Conservation (phyloP, 1,284 basidiomycete genomes). For the Afroboletus lepidellus region DNA sequence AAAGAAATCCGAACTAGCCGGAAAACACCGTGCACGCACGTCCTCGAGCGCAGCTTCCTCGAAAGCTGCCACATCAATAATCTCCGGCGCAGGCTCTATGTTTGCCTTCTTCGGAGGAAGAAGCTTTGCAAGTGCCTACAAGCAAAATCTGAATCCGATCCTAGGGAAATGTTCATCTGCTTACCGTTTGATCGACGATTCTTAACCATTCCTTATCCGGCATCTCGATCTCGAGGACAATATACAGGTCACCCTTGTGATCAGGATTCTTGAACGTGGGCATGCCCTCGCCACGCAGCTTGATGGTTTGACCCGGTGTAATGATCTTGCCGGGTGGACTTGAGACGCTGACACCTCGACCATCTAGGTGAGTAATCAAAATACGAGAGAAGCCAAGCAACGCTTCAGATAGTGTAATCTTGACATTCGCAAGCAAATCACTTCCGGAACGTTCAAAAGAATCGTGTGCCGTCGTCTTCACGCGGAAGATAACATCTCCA, state of each 20-base stretch:
- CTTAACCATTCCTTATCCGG: conserved; percentile 69
- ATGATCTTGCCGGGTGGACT: conserved; percentile 77
- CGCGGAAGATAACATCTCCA: conserved; percentile 86
- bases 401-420: conserved; percentile 89
- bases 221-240: conserved; percentile 85
- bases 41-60: conserved; percentile 76
- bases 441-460: conserved; percentile 81
- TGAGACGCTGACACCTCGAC: conserved; percentile 76
- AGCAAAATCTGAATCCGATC: background rate
- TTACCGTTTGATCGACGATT: conserved; percentile 56
- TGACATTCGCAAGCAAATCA: conserved; percentile 74
- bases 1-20: conserved; percentile 68
- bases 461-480: conserved; percentile 67
- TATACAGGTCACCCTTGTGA: conserved; percentile 77
- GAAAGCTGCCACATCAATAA: conserved; percentile 70
- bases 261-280: conserved; percentile 66
- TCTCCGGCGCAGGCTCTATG: conserved; percentile 65
- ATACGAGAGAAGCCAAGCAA: conserved; percentile 88
- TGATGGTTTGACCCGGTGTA: conserved; percentile 69
- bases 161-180: conserved; percentile 12
- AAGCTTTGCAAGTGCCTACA: conserved; percentile 59
- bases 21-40: conserved; percentile 74
- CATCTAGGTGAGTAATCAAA: conserved; percentile 86
- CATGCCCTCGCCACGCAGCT: conserved; percentile 85
- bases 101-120: conserved; percentile 75